Evolutionary conservation across 2,329 filamentous ascomycete genomes (phyloP).

Genomic region (Simplicillium aogashimaense): DNA sequence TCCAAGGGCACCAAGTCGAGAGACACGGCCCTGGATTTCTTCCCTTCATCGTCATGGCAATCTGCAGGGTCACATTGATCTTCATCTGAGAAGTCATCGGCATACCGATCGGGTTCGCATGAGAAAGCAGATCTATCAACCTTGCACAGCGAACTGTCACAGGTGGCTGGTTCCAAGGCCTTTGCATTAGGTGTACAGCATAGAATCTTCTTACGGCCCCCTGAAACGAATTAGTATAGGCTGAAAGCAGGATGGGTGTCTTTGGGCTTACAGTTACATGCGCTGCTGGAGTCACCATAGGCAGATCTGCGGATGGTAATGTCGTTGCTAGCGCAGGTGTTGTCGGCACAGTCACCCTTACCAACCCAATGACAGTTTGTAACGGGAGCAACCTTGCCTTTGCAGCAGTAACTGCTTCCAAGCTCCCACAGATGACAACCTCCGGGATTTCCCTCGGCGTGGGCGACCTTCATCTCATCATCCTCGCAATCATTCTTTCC

Average conservation of each 20-base stretch:
- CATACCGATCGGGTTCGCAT: no score
- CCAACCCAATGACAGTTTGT: constrained; percentile 8
- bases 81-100: no score
- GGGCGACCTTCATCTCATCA: constrained; percentile 2
- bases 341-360: constrained; percentile 7
- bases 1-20: no score
- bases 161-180: constrained; percentile 1
- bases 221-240: not conserved
- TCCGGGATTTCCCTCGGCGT: not conserved
- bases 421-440: not conserved
- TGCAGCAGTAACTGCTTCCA: constrained; percentile 2
- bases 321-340: constrained; percentile 7
- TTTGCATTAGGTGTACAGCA: constrained; percentile 5
- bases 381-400: not conserved
- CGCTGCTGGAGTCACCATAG: not conserved
- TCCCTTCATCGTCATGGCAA: no score
- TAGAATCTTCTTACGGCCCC: constrained; percentile 2
- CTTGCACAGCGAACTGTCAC: not conserved
- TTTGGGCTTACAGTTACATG: constrained; percentile 5
- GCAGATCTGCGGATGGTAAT: constrained; percentile 1
- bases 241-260: not conserved
- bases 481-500: constrained; percentile 1
- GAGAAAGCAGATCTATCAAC: no score
- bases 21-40: no score
- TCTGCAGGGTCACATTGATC: no score